Conservation (phyloP, 1,284 basidiomycete species). For the Boletellus dicymbophilus region DNA sequence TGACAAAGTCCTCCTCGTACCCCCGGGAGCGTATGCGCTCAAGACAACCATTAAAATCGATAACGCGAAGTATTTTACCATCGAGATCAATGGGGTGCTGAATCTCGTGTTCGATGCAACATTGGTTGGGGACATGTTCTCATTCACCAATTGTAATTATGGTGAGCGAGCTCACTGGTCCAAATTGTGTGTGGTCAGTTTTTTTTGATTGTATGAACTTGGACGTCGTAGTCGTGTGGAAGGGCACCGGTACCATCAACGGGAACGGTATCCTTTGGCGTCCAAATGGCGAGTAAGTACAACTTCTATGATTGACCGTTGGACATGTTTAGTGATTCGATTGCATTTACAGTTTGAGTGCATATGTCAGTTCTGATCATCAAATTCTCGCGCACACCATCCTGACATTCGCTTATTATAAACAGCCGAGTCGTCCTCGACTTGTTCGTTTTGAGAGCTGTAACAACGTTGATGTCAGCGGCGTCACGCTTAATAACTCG, state of each 20-base stretch:
- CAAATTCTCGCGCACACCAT: background rate
- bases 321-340: conserved; percentile 1
- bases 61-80: background rate
- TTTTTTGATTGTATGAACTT: too few species aligned
- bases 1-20: conserved; percentile 13
- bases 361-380: conserved; percentile 7
- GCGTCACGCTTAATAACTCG: conserved; percentile 15
- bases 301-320: too few species aligned
- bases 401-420: conserved; percentile 7
- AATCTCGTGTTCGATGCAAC: conserved; percentile 1
- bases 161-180: too few species aligned
- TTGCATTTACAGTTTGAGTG: conserved; percentile 7
- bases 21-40: conserved; percentile 8
- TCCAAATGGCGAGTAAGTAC: background rate
- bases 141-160: conserved; percentile 5
- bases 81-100: conserved; percentile 8
- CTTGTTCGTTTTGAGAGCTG: conserved; percentile 15
- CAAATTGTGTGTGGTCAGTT: too few species aligned
- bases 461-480: conserved; percentile 12
- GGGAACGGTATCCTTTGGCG: conserved; percentile 13
- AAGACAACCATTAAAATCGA: background rate
- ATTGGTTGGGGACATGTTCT: conserved; percentile 2
- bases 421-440: conserved; percentile 11
- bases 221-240: conserved; percentile 9
- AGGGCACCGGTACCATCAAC: conserved; percentile 8